These are phyloP conservation scores for Coemansia sp. DNA, from an alignment of 192 early-diverging fungal genomes.

Conservation along the genomic window DNA sequence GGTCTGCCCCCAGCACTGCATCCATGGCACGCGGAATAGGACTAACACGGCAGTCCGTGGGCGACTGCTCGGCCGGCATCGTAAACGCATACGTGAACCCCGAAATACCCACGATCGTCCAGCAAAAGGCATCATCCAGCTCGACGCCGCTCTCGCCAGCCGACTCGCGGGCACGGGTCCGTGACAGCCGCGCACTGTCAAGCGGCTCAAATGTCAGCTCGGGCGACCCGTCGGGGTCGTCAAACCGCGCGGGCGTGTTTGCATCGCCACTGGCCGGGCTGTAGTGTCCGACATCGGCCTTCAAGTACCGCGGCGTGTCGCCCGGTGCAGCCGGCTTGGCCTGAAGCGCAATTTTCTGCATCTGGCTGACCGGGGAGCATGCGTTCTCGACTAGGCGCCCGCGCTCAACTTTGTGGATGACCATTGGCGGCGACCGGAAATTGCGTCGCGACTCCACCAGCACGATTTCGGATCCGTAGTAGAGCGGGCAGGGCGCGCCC, in stretches of 20 bases:
- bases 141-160: slow-evolving; percentile 21
- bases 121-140: slow-evolving; percentile 77
- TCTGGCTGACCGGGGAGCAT: slow-evolving; percentile 71
- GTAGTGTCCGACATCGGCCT: slow-evolving; percentile 41
- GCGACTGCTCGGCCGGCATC: slow-evolving; percentile 14
- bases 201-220: slow-evolving; percentile 46
- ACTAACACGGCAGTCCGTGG: slow-evolving; percentile 5
- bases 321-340: slow-evolving; percentile 22
- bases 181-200: slow-evolving; percentile 14
- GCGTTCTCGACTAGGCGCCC: slow-evolving; percentile 61
- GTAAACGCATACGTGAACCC: slow-evolving; percentile 49
- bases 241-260: slow-evolving; percentile 14
- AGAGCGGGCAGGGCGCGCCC: slow-evolving; percentile 14
- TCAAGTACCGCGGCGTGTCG: slow-evolving; percentile 26
- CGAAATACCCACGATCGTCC: slow-evolving; percentile 79
- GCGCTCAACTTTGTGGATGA: slow-evolving; percentile 78
- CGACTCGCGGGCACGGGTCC: slow-evolving; percentile 15
- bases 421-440: slow-evolving; percentile 61
- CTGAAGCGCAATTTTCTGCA: slow-evolving; percentile 77
- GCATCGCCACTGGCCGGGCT: slow-evolving; percentile 11
- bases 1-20: not conserved
- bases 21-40: slow-evolving; percentile 24
- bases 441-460: slow-evolving; percentile 62
- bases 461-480: slow-evolving; percentile 72
- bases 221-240: slow-evolving; percentile 44